Conservation (phyloP, 1,139 yeast species). For the Geotrichum siamense region DNA sequence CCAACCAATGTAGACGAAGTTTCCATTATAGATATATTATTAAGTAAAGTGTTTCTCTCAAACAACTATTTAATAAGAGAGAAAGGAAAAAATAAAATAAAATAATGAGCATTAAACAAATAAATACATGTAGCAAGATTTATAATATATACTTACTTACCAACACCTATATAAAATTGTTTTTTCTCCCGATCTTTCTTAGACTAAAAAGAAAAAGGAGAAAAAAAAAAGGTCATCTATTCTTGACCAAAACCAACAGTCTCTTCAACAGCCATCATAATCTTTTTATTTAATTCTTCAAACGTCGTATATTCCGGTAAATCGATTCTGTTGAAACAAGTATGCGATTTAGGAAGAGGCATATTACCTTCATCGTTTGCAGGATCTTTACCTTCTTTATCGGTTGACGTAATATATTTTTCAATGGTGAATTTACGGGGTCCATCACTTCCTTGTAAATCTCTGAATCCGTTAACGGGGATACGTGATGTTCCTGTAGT, state of each 20-base stretch:
- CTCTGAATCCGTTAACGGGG: slow-evolving; percentile 98
- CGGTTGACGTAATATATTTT: slow-evolving; percentile 37
- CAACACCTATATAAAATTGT: too few species aligned
- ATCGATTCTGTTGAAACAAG: slow-evolving; percentile 91
- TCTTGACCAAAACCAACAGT: slow-evolving; percentile 97
- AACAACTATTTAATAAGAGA: too few species aligned
- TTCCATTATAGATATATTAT: too few species aligned
- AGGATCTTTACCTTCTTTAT: slow-evolving; percentile 88
- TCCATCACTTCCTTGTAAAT: slow-evolving; percentile 96
- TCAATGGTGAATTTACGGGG: slow-evolving; percentile 98
- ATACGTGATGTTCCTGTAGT: slow-evolving; percentile 98
- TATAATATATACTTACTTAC: too few species aligned
- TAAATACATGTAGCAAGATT: too few species aligned
- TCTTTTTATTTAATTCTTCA: slow-evolving; percentile 70
- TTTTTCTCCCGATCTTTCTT: too few species aligned
- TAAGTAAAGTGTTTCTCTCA: too few species aligned
- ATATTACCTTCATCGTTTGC: slow-evolving; percentile 41
- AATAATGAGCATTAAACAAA: too few species aligned
- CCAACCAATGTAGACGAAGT: too few species aligned
- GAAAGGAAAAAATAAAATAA: too few species aligned
- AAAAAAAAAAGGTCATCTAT: too few species aligned
- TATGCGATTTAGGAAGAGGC: slow-evolving; percentile 82
- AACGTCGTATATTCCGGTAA: slow-evolving; percentile 75
- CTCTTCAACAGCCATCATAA: slow-evolving; percentile 85
- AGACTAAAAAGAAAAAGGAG: too few species aligned